These are phyloP conservation scores for Sonneratia alba DNA, from an alignment of 345 rosid genomes.

Conservation along the genomic window DNA sequence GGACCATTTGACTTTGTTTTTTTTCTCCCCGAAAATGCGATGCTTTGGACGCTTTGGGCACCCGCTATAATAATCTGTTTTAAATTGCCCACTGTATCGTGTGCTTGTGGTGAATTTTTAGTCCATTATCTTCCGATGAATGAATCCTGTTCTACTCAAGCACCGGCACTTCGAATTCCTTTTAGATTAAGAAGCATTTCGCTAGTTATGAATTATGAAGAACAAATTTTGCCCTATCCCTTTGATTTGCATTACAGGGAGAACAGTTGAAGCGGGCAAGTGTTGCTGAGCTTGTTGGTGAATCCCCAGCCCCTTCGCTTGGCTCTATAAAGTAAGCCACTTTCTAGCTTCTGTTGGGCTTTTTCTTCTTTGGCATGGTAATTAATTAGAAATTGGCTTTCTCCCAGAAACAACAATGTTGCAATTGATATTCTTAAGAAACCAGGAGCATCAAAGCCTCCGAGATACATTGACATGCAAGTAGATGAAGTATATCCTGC, in stretches of 20 bases:
- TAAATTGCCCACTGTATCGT: no score
- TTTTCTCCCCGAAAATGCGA: no score
- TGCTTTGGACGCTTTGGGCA: no score
- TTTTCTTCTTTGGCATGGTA: background rate
- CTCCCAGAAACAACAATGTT: slow-evolving; percentile 13
- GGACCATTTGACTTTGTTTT: no score
- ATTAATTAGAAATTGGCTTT: slow-evolving; percentile 10
- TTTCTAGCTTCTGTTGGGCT: background rate
- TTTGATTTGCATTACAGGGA: slow-evolving; percentile 31
- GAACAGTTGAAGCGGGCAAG: slow-evolving; percentile 63
- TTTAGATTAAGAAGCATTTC: no score
- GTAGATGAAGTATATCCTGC: slow-evolving; percentile 70
- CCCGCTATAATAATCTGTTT: no score
- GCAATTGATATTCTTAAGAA: slow-evolving; percentile 42
- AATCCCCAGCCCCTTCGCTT: slow-evolving; percentile 31
- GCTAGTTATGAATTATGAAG: no score
- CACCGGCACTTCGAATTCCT: no score
- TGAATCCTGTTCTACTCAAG: no score
- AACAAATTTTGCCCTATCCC: no score
- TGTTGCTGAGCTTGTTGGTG: slow-evolving; percentile 40
- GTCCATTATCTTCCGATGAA: no score
- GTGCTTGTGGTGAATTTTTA: no score
- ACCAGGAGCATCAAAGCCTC: slow-evolving; percentile 35
- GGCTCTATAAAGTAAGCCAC: slow-evolving; percentile 33
- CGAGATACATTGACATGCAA: slow-evolving; percentile 59